Conservation (phyloP, 805 yeast species). For the Ogataea degrootiae region DNA sequence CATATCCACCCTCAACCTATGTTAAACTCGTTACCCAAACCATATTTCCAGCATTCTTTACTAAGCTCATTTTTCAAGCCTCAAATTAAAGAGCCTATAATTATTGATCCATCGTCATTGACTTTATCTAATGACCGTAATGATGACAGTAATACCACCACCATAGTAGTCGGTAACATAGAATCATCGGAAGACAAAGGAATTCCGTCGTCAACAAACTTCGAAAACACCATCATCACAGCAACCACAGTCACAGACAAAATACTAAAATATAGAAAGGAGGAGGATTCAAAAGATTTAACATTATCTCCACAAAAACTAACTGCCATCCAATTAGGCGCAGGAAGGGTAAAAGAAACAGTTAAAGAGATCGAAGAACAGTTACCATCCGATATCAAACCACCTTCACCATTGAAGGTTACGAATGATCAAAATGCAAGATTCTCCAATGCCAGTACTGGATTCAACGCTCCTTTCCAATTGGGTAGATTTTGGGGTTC, state of each 20-base stretch:
- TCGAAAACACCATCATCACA: neutral
- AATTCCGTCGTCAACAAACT: neutral
- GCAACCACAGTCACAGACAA: slow-evolving; percentile 1
- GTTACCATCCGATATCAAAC: slow-evolving; percentile 7
- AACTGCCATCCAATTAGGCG: slow-evolving; percentile 14
- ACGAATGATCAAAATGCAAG: too few species aligned
- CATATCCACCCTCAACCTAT: slow-evolving; percentile 22
- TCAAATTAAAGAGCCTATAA: slow-evolving; percentile 20
- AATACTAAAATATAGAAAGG: slow-evolving; percentile 7
- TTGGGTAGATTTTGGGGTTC: slow-evolving; percentile 2
- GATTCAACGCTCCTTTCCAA: neutral
- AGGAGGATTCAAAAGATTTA: slow-evolving; percentile 10
- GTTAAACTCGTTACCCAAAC: slow-evolving; percentile 4
- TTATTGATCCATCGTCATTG: slow-evolving; percentile 6
- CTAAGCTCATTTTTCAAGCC: slow-evolving; percentile 23
- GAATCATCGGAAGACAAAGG: neutral
- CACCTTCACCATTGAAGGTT: slow-evolving; percentile 12
- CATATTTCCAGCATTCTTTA: slow-evolving; percentile 13
- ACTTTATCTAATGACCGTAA: neutral
- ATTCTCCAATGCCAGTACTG: too few species aligned
- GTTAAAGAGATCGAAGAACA: slow-evolving; percentile 23
- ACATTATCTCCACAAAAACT: slow-evolving; percentile 16
- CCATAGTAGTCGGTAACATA: neutral
- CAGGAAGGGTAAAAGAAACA: slow-evolving; percentile 24
- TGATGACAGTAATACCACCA: neutral